Conservation (phyloP, 2,329 filamentous ascomycete genomes). For the Botrytis fabae region DNA sequence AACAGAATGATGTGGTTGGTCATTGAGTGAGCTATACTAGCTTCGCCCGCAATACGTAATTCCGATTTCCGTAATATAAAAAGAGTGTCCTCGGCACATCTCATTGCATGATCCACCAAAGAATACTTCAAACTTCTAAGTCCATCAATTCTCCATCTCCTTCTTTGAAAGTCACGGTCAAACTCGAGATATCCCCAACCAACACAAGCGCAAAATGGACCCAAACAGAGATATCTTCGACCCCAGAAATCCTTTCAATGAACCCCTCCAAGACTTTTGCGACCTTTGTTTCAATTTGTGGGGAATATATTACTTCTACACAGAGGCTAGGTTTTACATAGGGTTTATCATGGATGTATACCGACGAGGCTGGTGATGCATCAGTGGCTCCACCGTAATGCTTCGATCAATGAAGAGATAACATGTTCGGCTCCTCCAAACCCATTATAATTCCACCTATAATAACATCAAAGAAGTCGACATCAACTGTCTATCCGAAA, state of each 20-base stretch:
- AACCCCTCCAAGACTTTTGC: neutral
- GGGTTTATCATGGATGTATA: neutral
- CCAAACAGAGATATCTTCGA: neutral
- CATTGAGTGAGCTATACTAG: neutral
- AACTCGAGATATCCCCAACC: neutral
- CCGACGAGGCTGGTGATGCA: neutral
- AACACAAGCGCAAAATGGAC: neutral
- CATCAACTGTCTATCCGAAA: neutral
- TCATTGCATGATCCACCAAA: neutral
- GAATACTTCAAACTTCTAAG: neutral
- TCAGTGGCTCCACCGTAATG: neutral
- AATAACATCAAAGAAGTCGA: neutral
- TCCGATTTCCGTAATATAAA: neutral
- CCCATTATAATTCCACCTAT: neutral
- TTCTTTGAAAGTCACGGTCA: neutral
- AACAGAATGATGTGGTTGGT: neutral
- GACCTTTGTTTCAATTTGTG: neutral
- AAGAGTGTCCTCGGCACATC: neutral
- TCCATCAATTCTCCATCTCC: neutral
- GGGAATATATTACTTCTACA: too few relatives aligned
- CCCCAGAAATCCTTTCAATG: neutral
- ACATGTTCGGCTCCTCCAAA: neutral
- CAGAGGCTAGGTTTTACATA: neutral
- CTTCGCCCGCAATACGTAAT: neutral
- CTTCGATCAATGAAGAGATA: neutral